Base-by-base conservation (phyloP, 2,329 filamentous ascomycete species). In the Fusarium stilboides region DNA sequence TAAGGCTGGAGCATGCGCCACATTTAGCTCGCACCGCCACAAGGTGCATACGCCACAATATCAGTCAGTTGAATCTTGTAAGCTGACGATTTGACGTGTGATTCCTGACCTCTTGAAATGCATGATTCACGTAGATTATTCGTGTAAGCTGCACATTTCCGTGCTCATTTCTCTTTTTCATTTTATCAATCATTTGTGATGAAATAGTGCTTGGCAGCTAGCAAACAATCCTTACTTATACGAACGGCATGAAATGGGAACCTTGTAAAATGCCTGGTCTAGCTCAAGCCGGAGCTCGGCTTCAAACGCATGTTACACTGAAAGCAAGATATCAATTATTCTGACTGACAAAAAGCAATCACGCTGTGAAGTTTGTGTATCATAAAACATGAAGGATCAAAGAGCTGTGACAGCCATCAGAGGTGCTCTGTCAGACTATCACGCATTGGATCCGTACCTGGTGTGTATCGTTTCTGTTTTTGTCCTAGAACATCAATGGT, bases 1-100 rank as follows among this genome's bases (percentile, higher is more conserved):
- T 73, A 72, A 76, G 74, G 74, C 69, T 73, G 54, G 22, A 43
- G 33, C 49, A 46, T 17, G 46, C 40, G 63, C 68, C 68, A 70
- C 71, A 68, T 54, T 58, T 17, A 2, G 4, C 2, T 28, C 26
- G 45, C 62, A 62, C 39, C 42, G 70, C 70, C 70, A 71, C 68
- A 40, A 13, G 6, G 2, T 2, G 2, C 1, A 14, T 31, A 3
- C 50, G 65, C 56, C 70, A 67, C 60, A 45, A 9, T 20, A 36
- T 20, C 22, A 17, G 33, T 43, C 39, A 15, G 14, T 14, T 34
- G 22, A 36, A 28, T 20, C 34, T 34, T 40, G 26, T 46, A 40
- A 60, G 24, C 33, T 15, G 43, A 15, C 46, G 40, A 19, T 56
- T 58, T 45, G 14, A n/a, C 22, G 31, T 6, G 13, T 20, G 20